Conservation (phyloP, 179 eudicot species). For the Actinidia arguta region DNA sequence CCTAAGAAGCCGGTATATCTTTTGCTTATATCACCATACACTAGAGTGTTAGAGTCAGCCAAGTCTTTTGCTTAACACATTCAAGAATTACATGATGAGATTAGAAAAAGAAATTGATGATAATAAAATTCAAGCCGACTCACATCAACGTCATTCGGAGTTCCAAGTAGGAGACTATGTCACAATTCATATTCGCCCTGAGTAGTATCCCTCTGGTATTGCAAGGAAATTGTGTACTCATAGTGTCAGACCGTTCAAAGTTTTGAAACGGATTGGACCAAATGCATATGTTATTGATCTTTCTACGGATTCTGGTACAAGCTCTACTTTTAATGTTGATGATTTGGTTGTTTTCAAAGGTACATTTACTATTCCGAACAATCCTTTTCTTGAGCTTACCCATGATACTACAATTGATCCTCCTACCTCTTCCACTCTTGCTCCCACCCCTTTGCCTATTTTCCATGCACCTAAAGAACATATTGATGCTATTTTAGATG, state of each 20-base stretch:
- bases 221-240: neutral
- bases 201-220: neutral
- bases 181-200: neutral
- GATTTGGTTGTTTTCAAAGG: neutral
- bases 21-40: neutral
- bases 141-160: neutral
- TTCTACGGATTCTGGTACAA: neutral
- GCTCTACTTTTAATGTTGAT: neutral
- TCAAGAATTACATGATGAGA: neutral
- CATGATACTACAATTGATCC: too few species aligned
- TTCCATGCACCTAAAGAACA: neutral
- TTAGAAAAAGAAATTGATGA: neutral
- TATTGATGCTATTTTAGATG: too few species aligned
- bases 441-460: neutral
- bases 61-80: neutral
- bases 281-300: neutral
- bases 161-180: neutral
- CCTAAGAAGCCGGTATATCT: neutral
- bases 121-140: neutral
- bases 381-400: neutral
- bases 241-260: neutral
- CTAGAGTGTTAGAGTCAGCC: too few species aligned
- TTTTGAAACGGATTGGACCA: neutral
- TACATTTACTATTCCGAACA: neutral
- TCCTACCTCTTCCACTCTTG: too few species aligned